Evolutionary conservation across 176 grass and related monocot genomes (phyloP).

Genomic region (Oryza coarctata): DNA sequence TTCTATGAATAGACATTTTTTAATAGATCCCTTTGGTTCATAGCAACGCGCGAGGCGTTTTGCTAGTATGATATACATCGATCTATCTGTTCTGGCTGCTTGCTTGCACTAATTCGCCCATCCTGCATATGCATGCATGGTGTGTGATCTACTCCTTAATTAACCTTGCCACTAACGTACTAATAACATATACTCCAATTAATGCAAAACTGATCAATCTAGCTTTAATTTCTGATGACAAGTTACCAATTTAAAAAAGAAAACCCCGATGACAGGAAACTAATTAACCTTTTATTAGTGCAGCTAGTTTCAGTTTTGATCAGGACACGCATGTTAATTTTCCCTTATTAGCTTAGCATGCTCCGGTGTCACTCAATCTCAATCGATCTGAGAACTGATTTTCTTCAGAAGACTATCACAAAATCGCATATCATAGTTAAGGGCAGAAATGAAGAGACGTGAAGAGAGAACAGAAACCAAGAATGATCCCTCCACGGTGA

Average conservation of each 20-base stretch:
- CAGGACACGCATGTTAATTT: background rate
- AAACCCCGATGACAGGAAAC: background rate
- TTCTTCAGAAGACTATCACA: background rate
- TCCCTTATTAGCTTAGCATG: background rate
- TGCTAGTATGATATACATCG: too few relatives aligned
- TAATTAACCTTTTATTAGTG: background rate
- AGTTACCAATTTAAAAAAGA: background rate
- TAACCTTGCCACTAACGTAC: too few relatives aligned
- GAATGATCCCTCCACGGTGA: conserved; percentile 26
- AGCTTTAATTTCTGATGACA: background rate
- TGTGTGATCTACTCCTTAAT: too few relatives aligned
- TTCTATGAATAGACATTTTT: too few relatives aligned
- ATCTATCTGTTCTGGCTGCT: too few relatives aligned
- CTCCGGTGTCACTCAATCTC: background rate
- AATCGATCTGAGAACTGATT: background rate
- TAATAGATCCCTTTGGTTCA: too few relatives aligned
- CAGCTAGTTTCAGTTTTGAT: background rate
- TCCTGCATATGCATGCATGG: too few relatives aligned
- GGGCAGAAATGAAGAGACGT: background rate
- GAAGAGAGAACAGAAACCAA: conserved; percentile 22
- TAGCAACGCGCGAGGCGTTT: too few relatives aligned
- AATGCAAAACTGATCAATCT: too few relatives aligned
- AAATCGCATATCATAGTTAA: too few relatives aligned
- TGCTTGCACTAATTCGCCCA: too few relatives aligned
- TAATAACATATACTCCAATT: too few relatives aligned